Conservation (phyloP, 192 early-diverging fungal species). For the Coemansia sp. region DNA sequence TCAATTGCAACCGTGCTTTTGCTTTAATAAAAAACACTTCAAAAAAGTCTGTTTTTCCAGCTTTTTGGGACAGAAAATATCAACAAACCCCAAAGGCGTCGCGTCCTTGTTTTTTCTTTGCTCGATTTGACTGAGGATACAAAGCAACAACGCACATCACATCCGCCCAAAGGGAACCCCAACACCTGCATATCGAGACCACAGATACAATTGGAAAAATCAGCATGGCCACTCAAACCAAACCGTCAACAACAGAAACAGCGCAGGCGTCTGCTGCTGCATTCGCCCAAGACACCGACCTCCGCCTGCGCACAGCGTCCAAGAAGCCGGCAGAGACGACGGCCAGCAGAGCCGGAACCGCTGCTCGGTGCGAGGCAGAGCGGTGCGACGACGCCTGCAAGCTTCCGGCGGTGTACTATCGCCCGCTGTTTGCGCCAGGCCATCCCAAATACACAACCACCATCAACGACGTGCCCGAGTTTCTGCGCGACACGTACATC, state of each 20-base stretch:
- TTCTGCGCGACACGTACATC: conserved; percentile 79
- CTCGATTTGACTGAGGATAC: too few relatives aligned
- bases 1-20: too few relatives aligned
- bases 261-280: background rate
- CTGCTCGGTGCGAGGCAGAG: conserved; percentile 1
- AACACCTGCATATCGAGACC: background rate
- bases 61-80: too few relatives aligned
- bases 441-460: conserved; percentile 53
- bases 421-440: conserved; percentile 39
- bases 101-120: background rate
- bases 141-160: background rate
- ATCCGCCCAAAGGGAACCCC: background rate
- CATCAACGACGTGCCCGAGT: conserved; percentile 63
- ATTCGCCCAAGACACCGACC: background rate
- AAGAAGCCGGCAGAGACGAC: conserved; percentile 1
- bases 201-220: too few relatives aligned
- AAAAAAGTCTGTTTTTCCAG: too few relatives aligned
- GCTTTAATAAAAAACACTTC: too few relatives aligned
- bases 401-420: conserved; percentile 22
- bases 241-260: conserved; percentile 12
- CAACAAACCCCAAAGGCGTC: too few relatives aligned
- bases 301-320: background rate
- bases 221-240: conserved; percentile 5
- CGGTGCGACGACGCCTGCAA: conserved; percentile 10
- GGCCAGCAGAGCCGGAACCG: conserved; percentile 1